Conservation (phyloP, 1,139 yeast genomes). For the Kurtzmaniella quercitrusa region DNA sequence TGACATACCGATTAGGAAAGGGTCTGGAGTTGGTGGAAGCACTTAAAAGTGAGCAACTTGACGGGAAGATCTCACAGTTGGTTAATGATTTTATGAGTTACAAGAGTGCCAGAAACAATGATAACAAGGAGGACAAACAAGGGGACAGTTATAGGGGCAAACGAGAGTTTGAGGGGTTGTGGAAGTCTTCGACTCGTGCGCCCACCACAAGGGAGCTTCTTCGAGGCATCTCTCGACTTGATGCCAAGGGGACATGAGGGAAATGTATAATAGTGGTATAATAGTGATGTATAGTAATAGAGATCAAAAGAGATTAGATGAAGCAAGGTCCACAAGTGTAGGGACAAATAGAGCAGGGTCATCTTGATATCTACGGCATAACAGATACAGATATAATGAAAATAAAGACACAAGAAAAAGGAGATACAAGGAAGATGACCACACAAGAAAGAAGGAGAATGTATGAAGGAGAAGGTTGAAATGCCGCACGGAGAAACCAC, state of each 20-base stretch:
- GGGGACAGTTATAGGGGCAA: background rate
- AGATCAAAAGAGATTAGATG: too few relatives aligned
- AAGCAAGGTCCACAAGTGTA: too few relatives aligned
- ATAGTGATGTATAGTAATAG: background rate
- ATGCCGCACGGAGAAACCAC: too few relatives aligned
- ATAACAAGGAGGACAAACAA: background rate
- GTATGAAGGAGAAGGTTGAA: too few relatives aligned
- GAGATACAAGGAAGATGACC: too few relatives aligned
- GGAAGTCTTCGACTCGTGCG: slow-evolving; percentile 2
- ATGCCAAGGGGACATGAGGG: slow-evolving; percentile 3
- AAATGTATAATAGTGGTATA: background rate
- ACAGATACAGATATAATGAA: too few relatives aligned
- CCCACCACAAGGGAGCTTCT: slow-evolving; percentile 8
- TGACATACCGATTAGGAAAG: slow-evolving; percentile 19
- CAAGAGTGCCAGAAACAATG: slow-evolving; percentile 1
- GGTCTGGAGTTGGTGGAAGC: slow-evolving; percentile 18
- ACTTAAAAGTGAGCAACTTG: slow-evolving; percentile 14
- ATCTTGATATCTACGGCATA: too few relatives aligned
- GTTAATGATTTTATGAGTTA: slow-evolving; percentile 18
- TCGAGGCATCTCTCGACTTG: slow-evolving; percentile 8
- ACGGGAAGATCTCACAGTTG: slow-evolving; percentile 15
- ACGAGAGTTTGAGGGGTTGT: slow-evolving; percentile 1
- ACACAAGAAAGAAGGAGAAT: too few relatives aligned
- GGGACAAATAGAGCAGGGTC: too few relatives aligned
- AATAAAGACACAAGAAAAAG: too few relatives aligned